Percentiles rank a stretch among this genome's conserved stretches.
phyloP scores from a whole-genome alignment of 805 yeast genomes.

The Lachancea quebecensis region DNA sequence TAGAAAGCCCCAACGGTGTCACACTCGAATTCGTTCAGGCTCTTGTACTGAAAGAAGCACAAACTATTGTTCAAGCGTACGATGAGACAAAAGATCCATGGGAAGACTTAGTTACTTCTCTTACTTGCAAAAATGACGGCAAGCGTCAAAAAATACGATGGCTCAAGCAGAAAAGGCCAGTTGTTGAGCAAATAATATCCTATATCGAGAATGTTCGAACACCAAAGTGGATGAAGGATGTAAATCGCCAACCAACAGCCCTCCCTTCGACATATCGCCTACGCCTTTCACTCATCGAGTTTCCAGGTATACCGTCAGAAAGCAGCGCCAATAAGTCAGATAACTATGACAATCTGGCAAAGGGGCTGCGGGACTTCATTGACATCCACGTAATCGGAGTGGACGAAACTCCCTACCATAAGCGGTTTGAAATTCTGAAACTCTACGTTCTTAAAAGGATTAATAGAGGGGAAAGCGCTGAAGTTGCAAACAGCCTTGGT shows the following conservation, averaged over 20 bases:
- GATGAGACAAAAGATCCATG: neutral
- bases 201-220: neutral
- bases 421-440: neutral
- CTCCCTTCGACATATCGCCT: neutral
- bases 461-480: neutral
- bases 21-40: neutral
- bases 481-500: neutral
- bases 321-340: neutral
- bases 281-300: neutral
- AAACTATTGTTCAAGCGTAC: neutral
- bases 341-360: neutral
- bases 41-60: neutral
- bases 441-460: neutral
- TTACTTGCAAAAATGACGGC: neutral
- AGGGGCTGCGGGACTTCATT: neutral
- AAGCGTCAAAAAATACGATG: neutral
- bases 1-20: neutral
- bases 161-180: neutral
- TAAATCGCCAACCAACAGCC: neutral
- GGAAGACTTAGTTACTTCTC: neutral
- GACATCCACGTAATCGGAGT: neutral
- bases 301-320: neutral
- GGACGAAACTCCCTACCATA: neutral
- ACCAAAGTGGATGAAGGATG: neutral
- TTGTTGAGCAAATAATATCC: neutral